A percentile compares a stretch with the other conserved stretches of the same genome.
These are phyloP conservation scores for Emergomyces orientalis DNA, from an alignment of 2,329 filamentous ascomycete genomes.

Conservation along the genomic window DNA sequence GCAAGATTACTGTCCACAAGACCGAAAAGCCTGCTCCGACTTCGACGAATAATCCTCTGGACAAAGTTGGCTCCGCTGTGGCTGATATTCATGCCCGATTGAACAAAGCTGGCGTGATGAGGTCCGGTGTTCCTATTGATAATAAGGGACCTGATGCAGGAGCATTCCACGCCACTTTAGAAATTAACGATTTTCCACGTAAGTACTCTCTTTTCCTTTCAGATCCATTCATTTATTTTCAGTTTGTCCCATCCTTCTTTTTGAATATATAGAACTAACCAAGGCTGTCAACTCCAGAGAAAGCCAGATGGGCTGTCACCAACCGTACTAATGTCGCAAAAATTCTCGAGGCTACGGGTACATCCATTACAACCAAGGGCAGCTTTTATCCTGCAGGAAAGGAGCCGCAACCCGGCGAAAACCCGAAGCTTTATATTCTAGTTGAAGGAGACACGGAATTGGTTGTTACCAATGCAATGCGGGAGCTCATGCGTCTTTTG, in stretches of 20 bases:
- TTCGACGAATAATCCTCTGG: conserved; percentile 56
- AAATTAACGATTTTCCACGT: conserved; percentile 97
- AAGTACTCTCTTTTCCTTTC: conserved; percentile 26
- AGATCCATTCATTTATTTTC: conserved; percentile 3
- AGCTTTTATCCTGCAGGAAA: conserved; percentile 79
- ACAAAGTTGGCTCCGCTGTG: conserved; percentile 83
- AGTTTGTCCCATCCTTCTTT: conserved; percentile 11
- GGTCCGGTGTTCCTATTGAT: conserved; percentile 88
- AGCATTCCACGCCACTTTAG: conserved; percentile 89
- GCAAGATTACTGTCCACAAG: conserved; percentile 64
- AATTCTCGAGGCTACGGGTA: conserved; percentile 88
- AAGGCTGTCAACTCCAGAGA: conserved; percentile 45
- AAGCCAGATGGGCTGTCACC: conserved; percentile 95
- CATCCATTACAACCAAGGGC: conserved; percentile 95
- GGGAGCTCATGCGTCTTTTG: conserved; percentile 76
- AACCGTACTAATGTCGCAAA: conserved; percentile 98
- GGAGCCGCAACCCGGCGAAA: conserved; percentile 61
- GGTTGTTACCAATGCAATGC: conserved; percentile 80
- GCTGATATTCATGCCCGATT: conserved; percentile 85
- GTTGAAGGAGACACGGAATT: conserved; percentile 96
- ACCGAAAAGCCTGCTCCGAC: conserved; percentile 49
- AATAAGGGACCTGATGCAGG: conserved; percentile 97
- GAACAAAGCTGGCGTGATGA: conserved; percentile 78
- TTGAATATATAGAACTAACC: conserved; percentile 8
- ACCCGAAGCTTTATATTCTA: conserved; percentile 94